These are phyloP conservation scores for Arabis alpina DNA, from an alignment of 345 rosid genomes.

Conservation along the genomic window DNA sequence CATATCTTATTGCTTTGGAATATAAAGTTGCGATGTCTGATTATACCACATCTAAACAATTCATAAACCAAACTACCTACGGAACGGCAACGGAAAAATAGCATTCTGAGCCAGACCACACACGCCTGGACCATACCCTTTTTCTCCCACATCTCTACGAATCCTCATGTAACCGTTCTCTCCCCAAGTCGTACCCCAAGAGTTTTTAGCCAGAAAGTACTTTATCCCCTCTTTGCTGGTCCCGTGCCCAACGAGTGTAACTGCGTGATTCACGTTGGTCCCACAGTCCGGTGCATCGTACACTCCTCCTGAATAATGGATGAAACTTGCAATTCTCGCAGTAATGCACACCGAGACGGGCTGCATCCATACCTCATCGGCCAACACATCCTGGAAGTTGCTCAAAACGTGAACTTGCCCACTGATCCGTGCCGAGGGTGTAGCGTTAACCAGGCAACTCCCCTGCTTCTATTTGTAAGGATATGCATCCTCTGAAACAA, in stretches of 20 bases:
- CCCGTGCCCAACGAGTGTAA: conserved; percentile 60
- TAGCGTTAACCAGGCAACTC: conserved; percentile 34
- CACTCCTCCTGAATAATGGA: conserved; percentile 49
- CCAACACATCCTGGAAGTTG: no score
- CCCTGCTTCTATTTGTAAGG: conserved; percentile 47
- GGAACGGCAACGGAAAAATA: no score
- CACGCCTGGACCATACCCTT: no score
- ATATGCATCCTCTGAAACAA: conserved; percentile 39
- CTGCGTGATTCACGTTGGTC: conserved; percentile 48
- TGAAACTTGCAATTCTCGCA: conserved; percentile 40
- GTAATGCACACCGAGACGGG: conserved; percentile 59
- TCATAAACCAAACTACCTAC: no score
- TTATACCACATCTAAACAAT: no score
- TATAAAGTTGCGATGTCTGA: no score
- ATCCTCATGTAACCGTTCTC: no score
- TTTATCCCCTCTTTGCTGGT: conserved; percentile 26
- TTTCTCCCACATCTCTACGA: no score
- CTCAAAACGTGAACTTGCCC: conserved; percentile 2
- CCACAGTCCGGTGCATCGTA: conserved; percentile 48
- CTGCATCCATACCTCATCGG: conserved; percentile 48
- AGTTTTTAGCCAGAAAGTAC: conserved; percentile 3
- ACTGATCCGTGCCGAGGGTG: conserved; percentile 39
- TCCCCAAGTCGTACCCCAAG: no score
- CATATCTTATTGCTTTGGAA: no score
- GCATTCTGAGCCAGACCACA: no score